Evolutionary conservation across 1,139 yeast species (phyloP), one percentile per base, ranked within the genome.

Genomic region (Kurtzmaniella natalensis): DNA sequence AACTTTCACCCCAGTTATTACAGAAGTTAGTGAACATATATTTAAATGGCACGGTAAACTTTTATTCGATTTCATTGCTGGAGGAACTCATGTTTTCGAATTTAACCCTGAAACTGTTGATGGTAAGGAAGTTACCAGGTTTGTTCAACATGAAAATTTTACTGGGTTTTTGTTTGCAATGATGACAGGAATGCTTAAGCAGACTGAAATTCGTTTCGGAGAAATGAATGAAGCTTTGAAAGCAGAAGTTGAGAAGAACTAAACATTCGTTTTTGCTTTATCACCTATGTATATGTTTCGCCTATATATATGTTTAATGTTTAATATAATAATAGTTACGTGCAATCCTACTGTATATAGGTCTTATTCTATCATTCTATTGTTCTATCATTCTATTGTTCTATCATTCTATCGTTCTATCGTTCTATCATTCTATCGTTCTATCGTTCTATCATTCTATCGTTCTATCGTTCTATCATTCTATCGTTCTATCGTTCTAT

Each of bases 21-120:
- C 37, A 7, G 32, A 31, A 14, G 38, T 38, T 21, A 27, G 33
- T 11, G 38, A 38, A 13, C 7, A 22, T 6, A 37, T 33, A 9
- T 34, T 47, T n/a, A 32, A 17, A 18, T 47, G 51, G 50, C 37
- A 32, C 22, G 50, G 50, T 5, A 28, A 16, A 11, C 37, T 45
- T 24, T 24, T 43, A 3, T 37, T 36, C 22, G 35, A 34, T n/a
- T 46, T 45, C 37, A 19, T 47, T 11, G 46, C 44, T 25, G 34
- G 36, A 9, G 50, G 51, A 5, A 28, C 20, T 8, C 50, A 47
- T 29, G 27, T 27, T 13, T 47, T 46, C 27, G 35, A 38, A 30
- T 46, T 37, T 29, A 41, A 31, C n/a, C 25, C 34, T 15, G 24
- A 38, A 4, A 46, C 40, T 16, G 40, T 27, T 11, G 30, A 35